These are phyloP conservation scores for Symbiotaphrina buchneri DNA, from an alignment of 495 filamentous ascomycete genomes.

Conservation along the genomic window DNA sequence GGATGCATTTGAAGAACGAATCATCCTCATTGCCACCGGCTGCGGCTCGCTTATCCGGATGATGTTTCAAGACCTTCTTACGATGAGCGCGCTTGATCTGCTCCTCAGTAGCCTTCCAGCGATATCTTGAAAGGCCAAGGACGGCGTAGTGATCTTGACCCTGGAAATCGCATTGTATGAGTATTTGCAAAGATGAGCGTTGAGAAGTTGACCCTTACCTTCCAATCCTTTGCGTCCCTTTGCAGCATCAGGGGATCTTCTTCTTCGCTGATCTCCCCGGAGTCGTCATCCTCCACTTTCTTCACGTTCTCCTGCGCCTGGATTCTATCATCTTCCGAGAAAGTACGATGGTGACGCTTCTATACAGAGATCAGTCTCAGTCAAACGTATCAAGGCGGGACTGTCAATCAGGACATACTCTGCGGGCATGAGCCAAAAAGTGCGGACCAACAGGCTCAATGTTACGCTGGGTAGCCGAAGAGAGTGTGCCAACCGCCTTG, in stretches of 20 bases:
- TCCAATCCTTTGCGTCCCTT: slow-evolving; percentile 97
- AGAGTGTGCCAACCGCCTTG: slow-evolving; percentile 50
- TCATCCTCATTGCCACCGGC: slow-evolving; percentile 75
- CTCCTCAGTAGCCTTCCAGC: slow-evolving; percentile 77
- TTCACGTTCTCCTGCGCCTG: slow-evolving; percentile 85
- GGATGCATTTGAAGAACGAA: slow-evolving; percentile 99
- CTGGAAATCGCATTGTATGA: slow-evolving; percentile 20
- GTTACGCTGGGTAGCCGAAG: slow-evolving; percentile 50
- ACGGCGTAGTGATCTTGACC: slow-evolving; percentile 96
- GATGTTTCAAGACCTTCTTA: slow-evolving; percentile 97
- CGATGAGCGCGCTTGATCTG: slow-evolving; percentile 97
- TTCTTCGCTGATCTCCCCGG: slow-evolving; percentile 72
- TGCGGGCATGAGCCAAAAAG: slow-evolving; percentile 90
- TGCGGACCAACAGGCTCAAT: slow-evolving; percentile 92
- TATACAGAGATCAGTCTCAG: slow-evolving; percentile 9
- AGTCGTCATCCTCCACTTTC: slow-evolving; percentile 84
- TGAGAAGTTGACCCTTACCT: slow-evolving; percentile 30
- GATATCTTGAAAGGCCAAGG: slow-evolving; percentile 78
- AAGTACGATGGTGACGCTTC: slow-evolving; percentile 87
- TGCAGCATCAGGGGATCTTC: slow-evolving; percentile 80
- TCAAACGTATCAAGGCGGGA: no score
- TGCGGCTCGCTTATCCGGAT: slow-evolving; percentile 96
- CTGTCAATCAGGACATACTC: slow-evolving; percentile 25
- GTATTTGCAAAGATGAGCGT: no score
- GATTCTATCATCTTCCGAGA: slow-evolving; percentile 95